These are phyloP conservation scores for Trichoderma brevicompactum DNA, from an alignment of 2,329 filamentous ascomycete species.

Conservation along the genomic window DNA sequence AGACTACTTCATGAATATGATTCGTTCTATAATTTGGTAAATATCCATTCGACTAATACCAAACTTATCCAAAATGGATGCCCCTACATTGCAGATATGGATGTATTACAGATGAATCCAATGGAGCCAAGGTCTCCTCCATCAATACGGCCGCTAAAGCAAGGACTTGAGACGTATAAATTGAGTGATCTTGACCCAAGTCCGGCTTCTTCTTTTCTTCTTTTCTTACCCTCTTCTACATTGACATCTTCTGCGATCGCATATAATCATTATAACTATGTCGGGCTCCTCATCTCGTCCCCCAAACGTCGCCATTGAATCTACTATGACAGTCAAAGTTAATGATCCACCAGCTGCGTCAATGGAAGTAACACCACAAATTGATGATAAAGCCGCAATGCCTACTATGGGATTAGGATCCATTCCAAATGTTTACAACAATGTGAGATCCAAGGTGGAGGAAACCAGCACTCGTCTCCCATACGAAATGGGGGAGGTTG, in stretches of 20 bases:
- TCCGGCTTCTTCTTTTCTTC: background rate
- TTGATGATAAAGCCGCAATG: no score
- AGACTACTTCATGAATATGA: background rate
- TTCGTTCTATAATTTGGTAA: no score
- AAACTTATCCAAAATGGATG: background rate
- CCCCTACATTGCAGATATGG: background rate
- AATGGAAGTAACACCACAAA: no score
- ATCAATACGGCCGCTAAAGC: background rate
- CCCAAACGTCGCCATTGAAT: background rate
- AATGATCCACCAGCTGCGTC: no score
- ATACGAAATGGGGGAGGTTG: conserved; percentile 3
- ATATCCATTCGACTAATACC: background rate
- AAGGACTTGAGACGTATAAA: background rate
- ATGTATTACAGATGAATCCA: no score
- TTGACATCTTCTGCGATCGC: no score
- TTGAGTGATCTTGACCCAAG: background rate
- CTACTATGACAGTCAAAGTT: background rate
- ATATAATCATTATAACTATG: background rate
- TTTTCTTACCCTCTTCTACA: background rate
- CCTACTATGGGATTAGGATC: no score
- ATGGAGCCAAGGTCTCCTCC: background rate
- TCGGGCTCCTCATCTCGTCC: background rate
- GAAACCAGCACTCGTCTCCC: background rate
- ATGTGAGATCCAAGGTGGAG: background rate
- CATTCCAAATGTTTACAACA: background rate